Conservation (phyloP, 2,329 filamentous ascomycete species). For the Aspergillus fumigatus region DNA sequence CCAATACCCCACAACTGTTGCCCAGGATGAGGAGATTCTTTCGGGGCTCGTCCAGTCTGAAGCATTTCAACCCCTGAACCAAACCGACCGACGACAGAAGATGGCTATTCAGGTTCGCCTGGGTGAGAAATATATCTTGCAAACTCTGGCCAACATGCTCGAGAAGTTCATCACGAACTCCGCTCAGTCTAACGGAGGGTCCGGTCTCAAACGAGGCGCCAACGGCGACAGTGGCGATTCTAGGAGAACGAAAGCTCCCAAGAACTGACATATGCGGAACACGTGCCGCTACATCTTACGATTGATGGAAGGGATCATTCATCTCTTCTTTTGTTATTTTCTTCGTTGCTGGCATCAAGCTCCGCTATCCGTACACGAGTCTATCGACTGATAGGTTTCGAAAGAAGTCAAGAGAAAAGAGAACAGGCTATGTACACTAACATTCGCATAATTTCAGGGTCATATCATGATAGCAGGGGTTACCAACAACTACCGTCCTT, state of each 20-base stretch:
- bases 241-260: slow-evolving; percentile 26
- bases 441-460: slow-evolving; percentile 24
- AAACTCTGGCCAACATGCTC: slow-evolving; percentile 47
- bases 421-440: slow-evolving; percentile 37
- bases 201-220: slow-evolving; percentile 28
- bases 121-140: slow-evolving; percentile 67
- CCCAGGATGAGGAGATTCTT: slow-evolving; percentile 46
- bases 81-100: slow-evolving; percentile 30
- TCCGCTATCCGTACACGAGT: slow-evolving; percentile 35
- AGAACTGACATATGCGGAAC: slow-evolving; percentile 12
- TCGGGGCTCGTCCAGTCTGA: slow-evolving; percentile 24
- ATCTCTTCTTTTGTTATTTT: slow-evolving; percentile 27
- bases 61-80: slow-evolving; percentile 34
- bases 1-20: slow-evolving; percentile 53
- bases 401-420: slow-evolving; percentile 16
- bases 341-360: slow-evolving; percentile 33
- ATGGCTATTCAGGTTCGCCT: slow-evolving; percentile 66
- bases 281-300: slow-evolving; percentile 3
- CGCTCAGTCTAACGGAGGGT: slow-evolving; percentile 8
- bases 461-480: slow-evolving; percentile 18
- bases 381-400: slow-evolving; percentile 20
- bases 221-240: slow-evolving; percentile 19
- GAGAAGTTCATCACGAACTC: slow-evolving; percentile 17
- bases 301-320: slow-evolving; percentile 6
- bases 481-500: slow-evolving; percentile 19